Evolutionary conservation across 495 filamentous ascomycete species (phyloP), one percentile per base, ranked within the genome.

Genomic region (Lasiosphaeria hispida): DNA sequence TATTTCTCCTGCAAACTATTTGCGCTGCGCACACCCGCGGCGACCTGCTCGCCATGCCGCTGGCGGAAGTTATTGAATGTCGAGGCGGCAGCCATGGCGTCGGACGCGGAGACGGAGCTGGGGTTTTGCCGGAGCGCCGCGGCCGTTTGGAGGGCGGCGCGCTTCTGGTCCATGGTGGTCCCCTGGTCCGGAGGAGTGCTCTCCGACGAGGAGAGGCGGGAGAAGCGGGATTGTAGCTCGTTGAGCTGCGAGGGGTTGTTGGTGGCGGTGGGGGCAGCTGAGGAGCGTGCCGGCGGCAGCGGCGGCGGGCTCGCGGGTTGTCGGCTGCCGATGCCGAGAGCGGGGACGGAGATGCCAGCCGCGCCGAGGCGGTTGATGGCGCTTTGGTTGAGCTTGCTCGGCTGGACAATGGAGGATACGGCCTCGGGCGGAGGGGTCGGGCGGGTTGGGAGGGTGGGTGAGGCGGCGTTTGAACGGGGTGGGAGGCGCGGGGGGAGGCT

Each of bases 271-370:
- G n/a, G n/a, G n/a, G n/a, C n/a, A n/a, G 55, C 58, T 48, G 48
- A 63, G 44, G 61, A 30, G 59, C 39, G 64, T 67, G 53, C 55
- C 52, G 38, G 53, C 52, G 48, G 34, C 51, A 10, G 40, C 57
- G 14, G 36, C 1, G 43, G 59, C 8, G 23, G 41, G 5, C 23
- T 30, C 23, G 23, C 23, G 23, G 23, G 23, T 30, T 30, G 23
- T 30, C 57, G 19, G 59, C 15, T 10, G 10, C 85, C 85, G 59
- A 96, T 95, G 13, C 88, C 88, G 41, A 96, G 77, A 0, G 81
- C 89, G 1, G 93, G 90, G 2, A 97, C 91, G 0, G 86, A 89
- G 42, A 96, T 79, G 3, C 93, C 93, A 6, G 92, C 87, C 53
- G 84, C 81, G 14, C 86, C 81, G 7, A 97, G 78, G 18, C 91